A percentile compares a stretch with the other conserved stretches of the same genome.
phyloP scores from a whole-genome alignment of 2,329 filamentous ascomycete species.

The Torrubiellomyces zombiae region DNA sequence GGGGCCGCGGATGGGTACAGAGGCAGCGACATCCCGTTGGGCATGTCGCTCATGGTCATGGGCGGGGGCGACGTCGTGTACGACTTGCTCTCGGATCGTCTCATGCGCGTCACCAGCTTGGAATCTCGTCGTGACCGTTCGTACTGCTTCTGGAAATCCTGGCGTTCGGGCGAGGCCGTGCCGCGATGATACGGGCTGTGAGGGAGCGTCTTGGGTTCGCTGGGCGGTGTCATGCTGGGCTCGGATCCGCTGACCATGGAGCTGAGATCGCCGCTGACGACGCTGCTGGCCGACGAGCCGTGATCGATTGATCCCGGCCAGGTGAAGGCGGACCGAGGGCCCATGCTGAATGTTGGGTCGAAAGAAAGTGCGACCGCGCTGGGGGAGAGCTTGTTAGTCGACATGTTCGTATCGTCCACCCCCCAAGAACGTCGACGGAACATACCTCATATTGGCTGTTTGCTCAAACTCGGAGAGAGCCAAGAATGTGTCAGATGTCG shows the following conservation, averaged over 20 bases:
- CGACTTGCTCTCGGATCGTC: conserved; percentile 32
- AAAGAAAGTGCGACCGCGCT: conserved; percentile 34
- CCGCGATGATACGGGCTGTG: conserved; percentile 40
- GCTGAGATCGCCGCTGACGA: conserved; percentile 28
- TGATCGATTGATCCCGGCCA: conserved; percentile 29
- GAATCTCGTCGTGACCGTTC: conserved; percentile 42
- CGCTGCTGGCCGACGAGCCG: conserved; percentile 12
- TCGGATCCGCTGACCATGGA: conserved; percentile 31
- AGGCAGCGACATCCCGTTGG: conserved; percentile 25
- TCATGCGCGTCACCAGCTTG: conserved; percentile 33
- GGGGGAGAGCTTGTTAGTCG: background rate
- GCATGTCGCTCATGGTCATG: conserved; percentile 20
- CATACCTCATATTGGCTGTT: conserved; percentile 22
- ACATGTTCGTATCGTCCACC: too few species aligned
- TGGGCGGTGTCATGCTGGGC: conserved; percentile 32
- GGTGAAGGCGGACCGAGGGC: conserved; percentile 29
- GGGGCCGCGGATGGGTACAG: conserved; percentile 35
- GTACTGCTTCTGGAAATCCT: conserved; percentile 43
- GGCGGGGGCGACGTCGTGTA: conserved; percentile 21
- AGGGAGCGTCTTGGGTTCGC: conserved; percentile 33
- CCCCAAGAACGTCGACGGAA: conserved; percentile 1
- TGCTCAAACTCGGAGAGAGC: too few species aligned
- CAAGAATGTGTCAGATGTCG: too few species aligned
- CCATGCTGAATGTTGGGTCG: conserved; percentile 35
- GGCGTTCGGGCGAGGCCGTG: conserved; percentile 39